These are phyloP conservation scores for Mycothermus thermophilus DNA, from an alignment of 495 filamentous ascomycete species.

Conservation along the genomic window DNA sequence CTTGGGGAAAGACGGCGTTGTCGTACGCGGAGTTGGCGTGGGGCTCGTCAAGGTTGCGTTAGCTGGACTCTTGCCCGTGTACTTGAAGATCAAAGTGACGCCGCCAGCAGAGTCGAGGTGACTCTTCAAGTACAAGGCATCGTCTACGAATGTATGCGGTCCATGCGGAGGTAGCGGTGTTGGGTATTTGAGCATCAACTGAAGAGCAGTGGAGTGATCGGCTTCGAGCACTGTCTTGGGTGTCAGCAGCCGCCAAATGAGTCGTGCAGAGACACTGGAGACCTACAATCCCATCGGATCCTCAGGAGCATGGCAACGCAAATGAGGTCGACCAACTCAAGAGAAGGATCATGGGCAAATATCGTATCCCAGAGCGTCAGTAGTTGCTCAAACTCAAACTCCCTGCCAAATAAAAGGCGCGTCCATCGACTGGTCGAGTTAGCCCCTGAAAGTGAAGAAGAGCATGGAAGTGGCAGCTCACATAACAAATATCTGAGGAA, in stretches of 20 bases:
- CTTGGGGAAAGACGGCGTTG: conserved; percentile 20
- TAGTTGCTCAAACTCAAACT: conserved; percentile 78
- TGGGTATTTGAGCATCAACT: conserved; percentile 70
- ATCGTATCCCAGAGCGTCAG: conserved; percentile 80
- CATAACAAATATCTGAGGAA: conserved; percentile 97
- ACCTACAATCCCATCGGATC: conserved; percentile 78
- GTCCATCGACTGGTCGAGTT: conserved; percentile 68
- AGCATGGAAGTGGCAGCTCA: conserved; percentile 30
- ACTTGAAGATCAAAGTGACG: conserved; percentile 62
- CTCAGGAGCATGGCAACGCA: conserved; percentile 90
- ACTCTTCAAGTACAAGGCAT: conserved; percentile 72
- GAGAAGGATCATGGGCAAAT: conserved; percentile 74
- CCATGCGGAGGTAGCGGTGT: conserved; percentile 45
- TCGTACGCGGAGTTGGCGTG: conserved; percentile 21
- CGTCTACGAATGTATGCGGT: conserved; percentile 67
- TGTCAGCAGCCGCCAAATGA: conserved; percentile 3
- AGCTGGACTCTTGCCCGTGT: conserved; percentile 54
- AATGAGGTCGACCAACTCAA: conserved; percentile 72
- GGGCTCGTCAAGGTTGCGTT: conserved; percentile 24
- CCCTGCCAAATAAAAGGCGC: conserved; percentile 79
- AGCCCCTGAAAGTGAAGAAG: conserved; percentile 3
- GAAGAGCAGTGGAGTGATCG: conserved; percentile 74
- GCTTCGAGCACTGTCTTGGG: conserved; percentile 58
- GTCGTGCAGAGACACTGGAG: not conserved
- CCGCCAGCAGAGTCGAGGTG: conserved; percentile 64